Conservation (phyloP, 2,329 filamentous ascomycete species). For the Penicillium sp. region DNA sequence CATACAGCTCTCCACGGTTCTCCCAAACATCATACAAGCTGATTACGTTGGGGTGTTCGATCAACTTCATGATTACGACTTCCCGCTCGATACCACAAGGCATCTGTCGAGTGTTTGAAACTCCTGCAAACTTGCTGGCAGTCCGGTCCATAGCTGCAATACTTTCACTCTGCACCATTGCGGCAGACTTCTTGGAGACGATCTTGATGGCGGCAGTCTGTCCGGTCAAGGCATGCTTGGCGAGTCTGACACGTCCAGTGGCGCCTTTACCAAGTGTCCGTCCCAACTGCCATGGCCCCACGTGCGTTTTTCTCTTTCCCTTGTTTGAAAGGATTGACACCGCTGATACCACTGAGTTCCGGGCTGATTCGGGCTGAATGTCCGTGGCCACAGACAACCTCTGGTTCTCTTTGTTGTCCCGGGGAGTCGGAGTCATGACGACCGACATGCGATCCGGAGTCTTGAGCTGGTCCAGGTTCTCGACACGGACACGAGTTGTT, state of each 20-base stretch:
- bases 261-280: constrained; percentile 87
- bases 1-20: constrained; percentile 90
- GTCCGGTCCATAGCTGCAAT: constrained; percentile 78
- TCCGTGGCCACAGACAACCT: constrained; percentile 56
- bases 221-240: constrained; percentile 74
- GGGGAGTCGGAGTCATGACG: constrained; percentile 29
- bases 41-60: constrained; percentile 93
- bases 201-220: constrained; percentile 94
- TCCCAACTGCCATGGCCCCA: constrained; percentile 93
- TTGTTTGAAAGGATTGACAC: constrained; percentile 57
- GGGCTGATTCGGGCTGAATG: constrained; percentile 51
- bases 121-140: constrained; percentile 55
- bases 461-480: constrained; percentile 20
- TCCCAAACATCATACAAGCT: constrained; percentile 97
- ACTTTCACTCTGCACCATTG: constrained; percentile 81
- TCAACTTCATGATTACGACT: constrained; percentile 94
- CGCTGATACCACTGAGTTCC: constrained; percentile 56
- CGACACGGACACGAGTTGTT: constrained; percentile 17
- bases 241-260: constrained; percentile 82
- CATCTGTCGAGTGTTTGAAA: constrained; percentile 67
- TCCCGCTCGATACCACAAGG: constrained; percentile 91
- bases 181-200: constrained; percentile 78
- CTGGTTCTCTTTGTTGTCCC: constrained; percentile 50
- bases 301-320: constrained; percentile 66
- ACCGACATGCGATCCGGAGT: constrained; percentile 31